Evolutionary conservation across 2,329 filamentous ascomycete species (phyloP).

Genomic region (Aureobasidium sp.): DNA sequence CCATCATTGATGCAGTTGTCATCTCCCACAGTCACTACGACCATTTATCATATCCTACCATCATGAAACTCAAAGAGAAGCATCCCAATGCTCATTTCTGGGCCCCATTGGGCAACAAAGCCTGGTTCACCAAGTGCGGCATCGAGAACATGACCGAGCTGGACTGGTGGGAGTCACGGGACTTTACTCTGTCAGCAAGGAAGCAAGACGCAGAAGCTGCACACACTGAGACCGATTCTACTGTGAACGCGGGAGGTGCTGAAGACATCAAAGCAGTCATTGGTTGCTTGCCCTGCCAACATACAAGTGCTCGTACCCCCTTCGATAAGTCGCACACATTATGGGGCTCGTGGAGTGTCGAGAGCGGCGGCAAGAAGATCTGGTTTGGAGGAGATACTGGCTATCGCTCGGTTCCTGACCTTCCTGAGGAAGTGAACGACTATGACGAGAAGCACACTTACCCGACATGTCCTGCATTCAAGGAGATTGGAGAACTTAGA

Average conservation of each 20-base stretch:
- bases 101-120: slow-evolving; percentile 72
- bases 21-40: slow-evolving; percentile 94
- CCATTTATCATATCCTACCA: slow-evolving; percentile 71
- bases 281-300: slow-evolving; percentile 77
- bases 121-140: slow-evolving; percentile 69
- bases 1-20: slow-evolving; percentile 50
- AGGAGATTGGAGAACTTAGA: slow-evolving; percentile 68
- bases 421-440: slow-evolving; percentile 60
- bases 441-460: slow-evolving; percentile 60
- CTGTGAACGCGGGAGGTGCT: slow-evolving; percentile 4
- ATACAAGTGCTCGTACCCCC: slow-evolving; percentile 61
- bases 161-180: slow-evolving; percentile 88
- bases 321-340: slow-evolving; percentile 70
- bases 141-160: slow-evolving; percentile 76
- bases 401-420: slow-evolving; percentile 67
- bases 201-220: slow-evolving; percentile 16
- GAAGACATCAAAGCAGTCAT: slow-evolving; percentile 61
- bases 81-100: slow-evolving; percentile 83
- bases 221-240: background rate
- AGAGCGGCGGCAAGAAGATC: slow-evolving; percentile 66
- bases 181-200: slow-evolving; percentile 53
- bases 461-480: slow-evolving; percentile 76
- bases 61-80: slow-evolving; percentile 60
- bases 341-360: slow-evolving; percentile 81
- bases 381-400: slow-evolving; percentile 85